Conservation (phyloP, 2,329 filamentous ascomycete genomes). For the Trichoderma hamatum region DNA sequence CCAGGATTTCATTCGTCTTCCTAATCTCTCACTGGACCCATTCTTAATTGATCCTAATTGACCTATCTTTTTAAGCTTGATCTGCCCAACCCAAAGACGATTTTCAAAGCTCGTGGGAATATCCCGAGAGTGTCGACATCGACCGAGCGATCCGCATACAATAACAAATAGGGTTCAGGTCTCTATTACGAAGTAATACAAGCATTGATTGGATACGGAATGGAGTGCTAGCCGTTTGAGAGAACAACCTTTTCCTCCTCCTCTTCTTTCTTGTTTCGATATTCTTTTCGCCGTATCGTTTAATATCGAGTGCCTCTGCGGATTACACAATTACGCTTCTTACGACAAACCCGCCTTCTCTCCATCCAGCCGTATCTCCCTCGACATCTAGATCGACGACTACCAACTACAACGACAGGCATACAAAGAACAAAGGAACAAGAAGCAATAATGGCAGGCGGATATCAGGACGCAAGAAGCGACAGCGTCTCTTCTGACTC, state of each 20-base stretch:
- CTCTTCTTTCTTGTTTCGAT: background rate
- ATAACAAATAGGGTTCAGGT: background rate
- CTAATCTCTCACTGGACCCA: background rate
- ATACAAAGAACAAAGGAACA: background rate
- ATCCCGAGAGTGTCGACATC: background rate
- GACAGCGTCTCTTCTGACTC: conserved; percentile 16
- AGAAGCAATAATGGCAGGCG: conserved; percentile 1
- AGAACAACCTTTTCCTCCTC: background rate
- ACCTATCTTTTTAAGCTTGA: background rate
- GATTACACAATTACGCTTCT: background rate
- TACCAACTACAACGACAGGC: background rate
- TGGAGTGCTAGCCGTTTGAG: conserved; percentile 21
- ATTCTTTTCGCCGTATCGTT: background rate
- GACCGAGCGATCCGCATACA: conserved; percentile 23
- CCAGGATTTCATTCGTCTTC: background rate
- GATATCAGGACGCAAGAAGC: background rate
- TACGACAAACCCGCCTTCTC: background rate
- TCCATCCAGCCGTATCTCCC: background rate
- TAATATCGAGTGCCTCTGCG: background rate
- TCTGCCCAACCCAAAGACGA: background rate
- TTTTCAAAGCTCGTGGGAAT: background rate
- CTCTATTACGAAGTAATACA: background rate
- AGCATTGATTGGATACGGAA: background rate
- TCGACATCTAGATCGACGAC: background rate
- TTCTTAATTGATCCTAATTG: background rate